These are phyloP conservation scores for Debaryomyces castellii DNA, from an alignment of 805 yeast species.

Conservation along the genomic window DNA sequence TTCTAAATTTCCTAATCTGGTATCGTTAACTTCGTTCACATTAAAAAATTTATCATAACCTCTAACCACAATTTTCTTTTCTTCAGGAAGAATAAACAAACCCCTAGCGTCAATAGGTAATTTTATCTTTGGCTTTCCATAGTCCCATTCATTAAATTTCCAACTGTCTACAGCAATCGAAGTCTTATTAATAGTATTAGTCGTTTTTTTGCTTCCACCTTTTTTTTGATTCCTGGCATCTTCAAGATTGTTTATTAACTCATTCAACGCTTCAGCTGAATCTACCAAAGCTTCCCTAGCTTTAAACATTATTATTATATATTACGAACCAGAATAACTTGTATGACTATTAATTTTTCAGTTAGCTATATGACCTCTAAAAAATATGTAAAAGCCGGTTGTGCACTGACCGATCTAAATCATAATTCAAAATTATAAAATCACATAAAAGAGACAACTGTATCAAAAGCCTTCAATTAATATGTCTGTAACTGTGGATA, in stretches of 20 bases:
- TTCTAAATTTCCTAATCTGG: constrained; percentile 50
- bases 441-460: not conserved
- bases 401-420: not conserved
- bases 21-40: constrained; percentile 58
- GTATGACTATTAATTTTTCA: not conserved
- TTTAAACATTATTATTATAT: not conserved
- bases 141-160: constrained; percentile 93
- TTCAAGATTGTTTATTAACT: constrained; percentile 19
- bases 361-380: too few relatives aligned
- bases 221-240: constrained; percentile 14
- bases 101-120: constrained; percentile 86
- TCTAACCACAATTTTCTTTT: constrained; percentile 59
- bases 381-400: too few relatives aligned
- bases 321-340: not conserved
- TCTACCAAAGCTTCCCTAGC: constrained; percentile 6
- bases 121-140: constrained; percentile 47
- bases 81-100: constrained; percentile 52
- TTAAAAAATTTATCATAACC: constrained; percentile 97
- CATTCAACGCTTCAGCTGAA: constrained; percentile 13
- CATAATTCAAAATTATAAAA: not conserved
- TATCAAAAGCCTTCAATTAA: not conserved
- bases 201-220: constrained; percentile 20
- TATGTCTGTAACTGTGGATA: constrained; percentile 38
- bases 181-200: constrained; percentile 9
- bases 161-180: constrained; percentile 41